These are phyloP conservation scores for Fusarium sp. DNA, from an alignment of 2,329 filamentous ascomycete genomes.

Conservation along the genomic window DNA sequence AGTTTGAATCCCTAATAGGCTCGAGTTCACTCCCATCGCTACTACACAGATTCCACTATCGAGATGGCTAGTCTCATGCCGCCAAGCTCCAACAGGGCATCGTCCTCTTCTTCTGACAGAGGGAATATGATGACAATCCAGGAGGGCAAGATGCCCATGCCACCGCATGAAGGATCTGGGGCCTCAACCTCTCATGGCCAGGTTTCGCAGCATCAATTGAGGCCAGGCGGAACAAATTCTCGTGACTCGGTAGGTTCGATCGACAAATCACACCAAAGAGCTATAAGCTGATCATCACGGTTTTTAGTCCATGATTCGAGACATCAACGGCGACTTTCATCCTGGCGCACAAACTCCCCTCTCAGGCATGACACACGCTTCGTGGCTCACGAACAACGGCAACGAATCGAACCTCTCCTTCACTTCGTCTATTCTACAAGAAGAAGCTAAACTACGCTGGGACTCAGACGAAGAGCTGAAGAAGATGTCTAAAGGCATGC, in stretches of 20 bases:
- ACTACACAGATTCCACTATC: background rate
- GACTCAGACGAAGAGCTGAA: slow-evolving; percentile 59
- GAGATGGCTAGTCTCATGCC: slow-evolving; percentile 27
- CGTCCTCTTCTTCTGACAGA: slow-evolving; percentile 39
- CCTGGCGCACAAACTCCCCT: slow-evolving; percentile 53
- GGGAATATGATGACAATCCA: slow-evolving; percentile 14
- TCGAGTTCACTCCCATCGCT: background rate
- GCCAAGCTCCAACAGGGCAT: slow-evolving; percentile 29
- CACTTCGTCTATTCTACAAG: slow-evolving; percentile 55
- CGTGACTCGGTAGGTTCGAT: slow-evolving; percentile 50
- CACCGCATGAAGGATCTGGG: slow-evolving; percentile 2
- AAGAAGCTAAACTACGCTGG: slow-evolving; percentile 59
- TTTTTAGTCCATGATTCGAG: slow-evolving; percentile 53
- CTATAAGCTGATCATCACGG: slow-evolving; percentile 8
- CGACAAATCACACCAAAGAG: fast-evolving
- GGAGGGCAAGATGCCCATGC: slow-evolving; percentile 15
- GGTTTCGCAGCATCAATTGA: slow-evolving; percentile 27
- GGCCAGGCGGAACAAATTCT: slow-evolving; percentile 39
- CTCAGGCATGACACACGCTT: slow-evolving; percentile 51
- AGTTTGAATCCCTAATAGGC: background rate
- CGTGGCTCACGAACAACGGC: slow-evolving; percentile 52
- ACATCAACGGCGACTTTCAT: slow-evolving; percentile 52
- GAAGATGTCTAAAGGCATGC: slow-evolving; percentile 55
- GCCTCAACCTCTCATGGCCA: slow-evolving; percentile 33
- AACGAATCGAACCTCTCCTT: slow-evolving; percentile 55